phyloP scores from a whole-genome alignment of 2,329 filamentous ascomycete species.

The Botrytis tulipae region DNA sequence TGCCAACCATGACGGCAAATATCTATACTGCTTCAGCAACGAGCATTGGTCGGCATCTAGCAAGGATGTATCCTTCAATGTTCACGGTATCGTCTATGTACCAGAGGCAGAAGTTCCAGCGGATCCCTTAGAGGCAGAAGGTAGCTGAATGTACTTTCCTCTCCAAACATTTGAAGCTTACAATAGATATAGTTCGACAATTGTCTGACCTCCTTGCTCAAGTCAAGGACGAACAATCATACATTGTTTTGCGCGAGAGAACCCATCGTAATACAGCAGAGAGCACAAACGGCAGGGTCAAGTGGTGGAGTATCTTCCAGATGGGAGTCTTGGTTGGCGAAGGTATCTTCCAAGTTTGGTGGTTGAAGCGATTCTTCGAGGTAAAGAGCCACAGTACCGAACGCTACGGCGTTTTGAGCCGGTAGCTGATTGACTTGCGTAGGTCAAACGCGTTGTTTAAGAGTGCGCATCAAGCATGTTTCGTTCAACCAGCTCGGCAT shows the following conservation, averaged over 20 bases:
- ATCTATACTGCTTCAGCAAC: conserved; percentile 98
- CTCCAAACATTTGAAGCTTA: background rate
- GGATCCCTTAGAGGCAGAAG: conserved; percentile 88
- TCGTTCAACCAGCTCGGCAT: conserved; percentile 31
- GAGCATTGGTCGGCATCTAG: conserved; percentile 94
- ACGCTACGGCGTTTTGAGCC: conserved; percentile 36
- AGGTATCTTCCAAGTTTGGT: conserved; percentile 98
- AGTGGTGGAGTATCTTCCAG: conserved; percentile 99
- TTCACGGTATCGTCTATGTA: conserved; percentile 97
- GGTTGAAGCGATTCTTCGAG: conserved; percentile 98
- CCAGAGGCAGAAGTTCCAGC: conserved; percentile 79
- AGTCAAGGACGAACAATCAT: conserved; percentile 97
- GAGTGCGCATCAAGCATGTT: conserved; percentile 12
- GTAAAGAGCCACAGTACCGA: conserved; percentile 44
- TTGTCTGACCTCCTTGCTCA: conserved; percentile 83
- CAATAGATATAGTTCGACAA: conserved; percentile 60
- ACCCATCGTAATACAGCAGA: conserved; percentile 98
- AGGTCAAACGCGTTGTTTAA: conserved; percentile 65
- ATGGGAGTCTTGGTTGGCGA: conserved; percentile 84
- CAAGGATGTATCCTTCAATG: conserved; percentile 99
- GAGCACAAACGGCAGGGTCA: conserved; percentile 94
- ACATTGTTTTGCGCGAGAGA: conserved; percentile 92
- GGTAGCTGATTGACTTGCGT: conserved; percentile 35
- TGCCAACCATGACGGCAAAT: conserved; percentile 81
- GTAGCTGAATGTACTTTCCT: conserved; percentile 47